Conservation (phyloP, 164 flowering plant genomes). For the Sedum album region DNA sequence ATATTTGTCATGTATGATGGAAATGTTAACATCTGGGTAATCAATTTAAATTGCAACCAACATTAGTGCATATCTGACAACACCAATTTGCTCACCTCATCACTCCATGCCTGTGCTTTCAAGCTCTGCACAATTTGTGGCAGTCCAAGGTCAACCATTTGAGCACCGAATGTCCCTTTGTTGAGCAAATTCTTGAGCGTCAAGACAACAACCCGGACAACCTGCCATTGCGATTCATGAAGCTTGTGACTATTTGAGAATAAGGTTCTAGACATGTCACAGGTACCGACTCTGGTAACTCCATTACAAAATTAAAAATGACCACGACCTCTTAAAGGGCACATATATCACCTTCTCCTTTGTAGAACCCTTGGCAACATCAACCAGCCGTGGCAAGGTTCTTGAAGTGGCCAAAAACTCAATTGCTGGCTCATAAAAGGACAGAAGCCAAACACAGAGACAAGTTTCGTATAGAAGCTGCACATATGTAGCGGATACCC, state of each 20-base stretch:
- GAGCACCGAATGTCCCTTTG: slow-evolving; percentile 86
- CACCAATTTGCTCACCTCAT: slow-evolving; percentile 56
- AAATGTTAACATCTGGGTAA: too few species aligned
- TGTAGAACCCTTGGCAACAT: slow-evolving; percentile 84
- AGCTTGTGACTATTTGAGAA: background rate
- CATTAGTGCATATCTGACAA: background rate
- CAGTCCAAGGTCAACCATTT: slow-evolving; percentile 86
- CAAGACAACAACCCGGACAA: slow-evolving; percentile 83
- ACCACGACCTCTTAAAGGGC: background rate
- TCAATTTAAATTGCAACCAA: too few species aligned
- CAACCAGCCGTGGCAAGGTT: slow-evolving; percentile 60
- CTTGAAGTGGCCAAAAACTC: slow-evolving; percentile 82
- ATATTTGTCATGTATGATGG: background rate
- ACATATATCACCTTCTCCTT: slow-evolving; percentile 72
- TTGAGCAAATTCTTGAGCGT: slow-evolving; percentile 75
- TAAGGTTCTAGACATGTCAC: background rate
- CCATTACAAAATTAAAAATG: background rate
- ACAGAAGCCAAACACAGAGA: slow-evolving; percentile 92
- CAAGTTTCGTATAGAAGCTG: slow-evolving; percentile 98
- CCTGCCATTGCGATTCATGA: slow-evolving; percentile 30
- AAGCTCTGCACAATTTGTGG: slow-evolving; percentile 80
- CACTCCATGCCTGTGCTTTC: slow-evolving; percentile 99
- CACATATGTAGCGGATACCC: background rate
- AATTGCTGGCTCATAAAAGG: slow-evolving; percentile 89
- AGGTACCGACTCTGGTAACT: background rate